A percentile compares a stretch with the other conserved stretches of the same genome.
Evolutionary conservation across 2,329 filamentous ascomycete genomes (phyloP).

Genomic region (Zelopaecilomyces penicillatus): DNA sequence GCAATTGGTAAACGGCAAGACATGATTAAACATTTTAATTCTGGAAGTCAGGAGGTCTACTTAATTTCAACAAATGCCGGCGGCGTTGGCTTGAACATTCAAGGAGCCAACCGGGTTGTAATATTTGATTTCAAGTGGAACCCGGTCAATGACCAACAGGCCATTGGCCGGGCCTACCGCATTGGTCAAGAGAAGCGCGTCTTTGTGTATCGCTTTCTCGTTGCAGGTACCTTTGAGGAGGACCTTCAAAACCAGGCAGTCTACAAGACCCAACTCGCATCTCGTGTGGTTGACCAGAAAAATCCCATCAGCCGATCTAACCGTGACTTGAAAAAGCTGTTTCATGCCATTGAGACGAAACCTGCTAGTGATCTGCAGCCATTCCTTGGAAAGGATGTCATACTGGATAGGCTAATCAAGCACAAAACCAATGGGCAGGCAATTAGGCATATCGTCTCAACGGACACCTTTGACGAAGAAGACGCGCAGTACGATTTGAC

Average conservation of each 20-base stretch:
- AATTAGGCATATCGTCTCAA: slow-evolving; percentile 53
- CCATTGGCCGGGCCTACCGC: slow-evolving; percentile 77
- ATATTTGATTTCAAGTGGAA: slow-evolving; percentile 81
- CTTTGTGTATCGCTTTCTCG: slow-evolving; percentile 74
- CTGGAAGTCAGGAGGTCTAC: slow-evolving; percentile 48
- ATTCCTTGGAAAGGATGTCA: slow-evolving; percentile 53
- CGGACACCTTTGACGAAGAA: slow-evolving; percentile 66
- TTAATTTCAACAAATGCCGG: slow-evolving; percentile 80
- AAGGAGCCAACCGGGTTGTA: slow-evolving; percentile 74
- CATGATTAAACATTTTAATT: slow-evolving; percentile 62
- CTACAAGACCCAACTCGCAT: slow-evolving; percentile 75
- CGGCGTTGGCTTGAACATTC: slow-evolving; percentile 75
- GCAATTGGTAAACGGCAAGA: slow-evolving; percentile 48
- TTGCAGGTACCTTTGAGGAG: slow-evolving; percentile 73
- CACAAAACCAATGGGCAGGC: slow-evolving; percentile 25
- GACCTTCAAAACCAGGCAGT: slow-evolving; percentile 63
- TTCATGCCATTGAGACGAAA: slow-evolving; percentile 49
- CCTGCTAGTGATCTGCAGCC: slow-evolving; percentile 41
- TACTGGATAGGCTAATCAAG: slow-evolving; percentile 44
- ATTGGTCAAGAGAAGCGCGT: slow-evolving; percentile 75
- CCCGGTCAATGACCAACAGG: slow-evolving; percentile 75
- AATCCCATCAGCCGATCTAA: slow-evolving; percentile 61
- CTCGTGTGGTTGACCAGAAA: slow-evolving; percentile 75
- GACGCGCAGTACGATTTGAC: slow-evolving; percentile 49
- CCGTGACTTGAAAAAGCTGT: slow-evolving; percentile 41